Percentiles rank a stretch among this genome's conserved stretches.
phyloP scores from a whole-genome alignment of 805 yeast species.

The Priceomyces carsonii region DNA sequence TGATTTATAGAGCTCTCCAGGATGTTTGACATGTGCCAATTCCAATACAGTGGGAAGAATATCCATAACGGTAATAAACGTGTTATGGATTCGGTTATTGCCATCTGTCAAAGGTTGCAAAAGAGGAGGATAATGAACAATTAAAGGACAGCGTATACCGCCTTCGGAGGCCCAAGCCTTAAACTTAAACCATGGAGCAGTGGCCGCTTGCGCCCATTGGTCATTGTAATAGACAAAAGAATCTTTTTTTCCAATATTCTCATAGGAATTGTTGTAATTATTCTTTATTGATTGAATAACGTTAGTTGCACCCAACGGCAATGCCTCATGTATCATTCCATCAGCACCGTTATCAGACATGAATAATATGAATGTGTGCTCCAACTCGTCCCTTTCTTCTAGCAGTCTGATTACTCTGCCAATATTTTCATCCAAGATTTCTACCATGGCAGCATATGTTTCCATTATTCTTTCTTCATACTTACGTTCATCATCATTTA shows the following conservation, averaged over 20 bases:
- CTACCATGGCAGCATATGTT: slow-evolving; percentile 66
- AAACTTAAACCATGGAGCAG: slow-evolving; percentile 55
- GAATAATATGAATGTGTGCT: slow-evolving; percentile 57
- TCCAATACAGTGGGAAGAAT: slow-evolving; percentile 57
- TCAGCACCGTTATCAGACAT: slow-evolving; percentile 70
- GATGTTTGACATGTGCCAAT: slow-evolving; percentile 46
- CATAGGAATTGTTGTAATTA: slow-evolving; percentile 43
- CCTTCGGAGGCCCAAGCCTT: slow-evolving; percentile 63
- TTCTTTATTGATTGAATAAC: slow-evolving; percentile 24
- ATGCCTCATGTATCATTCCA: slow-evolving; percentile 57
- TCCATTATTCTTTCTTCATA: slow-evolving; percentile 51
- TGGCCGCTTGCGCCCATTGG: slow-evolving; percentile 64
- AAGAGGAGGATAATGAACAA: slow-evolving; percentile 45
- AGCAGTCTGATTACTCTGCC: slow-evolving; percentile 49
- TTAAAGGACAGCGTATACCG: slow-evolving; percentile 58
- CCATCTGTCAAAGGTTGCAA: slow-evolving; percentile 10
- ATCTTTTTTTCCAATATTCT: slow-evolving; percentile 49
- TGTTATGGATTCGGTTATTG: slow-evolving; percentile 13
- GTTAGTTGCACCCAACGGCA: slow-evolving; percentile 41
- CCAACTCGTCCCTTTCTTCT: slow-evolving; percentile 44
- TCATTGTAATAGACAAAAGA: slow-evolving; percentile 55
- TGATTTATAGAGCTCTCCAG: slow-evolving; percentile 41
- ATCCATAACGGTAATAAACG: slow-evolving; percentile 60
- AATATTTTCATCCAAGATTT: slow-evolving; percentile 49
- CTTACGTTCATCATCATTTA: slow-evolving; percentile 35